Evolutionary conservation across 2,329 filamentous ascomycete species (phyloP).

Genomic region (Aspergillus ibericus): DNA sequence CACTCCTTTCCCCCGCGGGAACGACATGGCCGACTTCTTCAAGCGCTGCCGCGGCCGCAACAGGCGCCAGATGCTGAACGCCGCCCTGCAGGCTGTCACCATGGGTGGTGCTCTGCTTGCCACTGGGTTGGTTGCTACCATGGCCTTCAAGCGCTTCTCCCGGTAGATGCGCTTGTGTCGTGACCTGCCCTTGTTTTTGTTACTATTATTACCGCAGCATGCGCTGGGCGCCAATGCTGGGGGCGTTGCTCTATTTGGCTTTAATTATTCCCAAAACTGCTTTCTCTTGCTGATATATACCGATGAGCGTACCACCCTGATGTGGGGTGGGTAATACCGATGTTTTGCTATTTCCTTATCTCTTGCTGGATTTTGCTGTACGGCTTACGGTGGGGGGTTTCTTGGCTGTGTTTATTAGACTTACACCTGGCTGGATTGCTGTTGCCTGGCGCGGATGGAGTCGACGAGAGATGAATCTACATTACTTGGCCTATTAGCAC

Average conservation of each 20-base stretch:
- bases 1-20: conserved; percentile 53
- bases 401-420: neutral
- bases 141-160: conserved; percentile 43
- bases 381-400: neutral
- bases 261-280: neutral
- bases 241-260: neutral
- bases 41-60: conserved; percentile 55
- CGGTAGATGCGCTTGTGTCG: conserved; percentile 19
- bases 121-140: conserved; percentile 41
- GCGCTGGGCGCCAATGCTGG: conserved; percentile 27
- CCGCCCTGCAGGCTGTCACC: conserved; percentile 52
- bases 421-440: neutral
- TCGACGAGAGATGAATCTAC: neutral
- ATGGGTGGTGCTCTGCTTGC: conserved; percentile 52
- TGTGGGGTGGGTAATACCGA: conserved; percentile 1
- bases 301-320: conserved; percentile 2
- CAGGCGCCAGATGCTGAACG: conserved; percentile 58
- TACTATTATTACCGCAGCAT: too few species aligned
- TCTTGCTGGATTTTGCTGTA: neutral
- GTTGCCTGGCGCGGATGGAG: neutral
- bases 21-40: conserved; percentile 57
- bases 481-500: neutral
- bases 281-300: neutral
- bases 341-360: neutral
- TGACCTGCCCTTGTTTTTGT: conserved; percentile 10